Base-by-base conservation (phyloP, 2,329 filamentous ascomycete genomes). In the Acephala macrosclerotiorum region DNA sequence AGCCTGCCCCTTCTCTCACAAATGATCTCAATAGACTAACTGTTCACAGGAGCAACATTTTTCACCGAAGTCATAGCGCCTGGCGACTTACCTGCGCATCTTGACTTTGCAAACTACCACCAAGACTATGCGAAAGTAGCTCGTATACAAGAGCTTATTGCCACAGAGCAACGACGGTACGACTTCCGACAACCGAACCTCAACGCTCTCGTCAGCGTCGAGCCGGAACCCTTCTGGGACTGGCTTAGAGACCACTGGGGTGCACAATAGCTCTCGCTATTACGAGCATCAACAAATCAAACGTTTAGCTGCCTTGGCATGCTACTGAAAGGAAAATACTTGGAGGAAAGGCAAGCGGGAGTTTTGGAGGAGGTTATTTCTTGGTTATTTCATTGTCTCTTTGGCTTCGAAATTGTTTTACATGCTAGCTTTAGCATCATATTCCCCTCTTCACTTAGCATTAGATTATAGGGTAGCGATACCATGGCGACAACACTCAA, bases 161-260 rank as follows among this genome's bases (percentile, higher is more conserved):
- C 89, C 36, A 93, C 91, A 0, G 87, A 87, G 20, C 85, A 90
- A 68, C 88, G 89, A 1, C 84, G 88, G 11, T 93, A 91, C 73
- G 86, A 89, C 68, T 91, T 91, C 71, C 79, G 80, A 2, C 79
- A 84, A 14, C 78, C 87, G 1, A 90, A 88, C 67, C 78, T 93
- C 61, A 91, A 91, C 74, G 79, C 81, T 2, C 72, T 80, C 2
- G 79, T 83, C 14, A 74, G 80, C 42, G 65, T 88, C 14, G 79
- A 79, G 55, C 84, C 87, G 0, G 77, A 82, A 64, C 77, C 73
- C 1, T 87, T 90, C 71, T 78, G 79, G 64, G 77, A 82, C 51
- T 91, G 87, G 87, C 74, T 90, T 42, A 75, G 79, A 63, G 73
- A 75, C n/a, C 76, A 78, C 4, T 87, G 85, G 84, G 76, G 75